Conservation (phyloP, 1,284 basidiomycete genomes). For the Garcileccinum viscosum region DNA sequence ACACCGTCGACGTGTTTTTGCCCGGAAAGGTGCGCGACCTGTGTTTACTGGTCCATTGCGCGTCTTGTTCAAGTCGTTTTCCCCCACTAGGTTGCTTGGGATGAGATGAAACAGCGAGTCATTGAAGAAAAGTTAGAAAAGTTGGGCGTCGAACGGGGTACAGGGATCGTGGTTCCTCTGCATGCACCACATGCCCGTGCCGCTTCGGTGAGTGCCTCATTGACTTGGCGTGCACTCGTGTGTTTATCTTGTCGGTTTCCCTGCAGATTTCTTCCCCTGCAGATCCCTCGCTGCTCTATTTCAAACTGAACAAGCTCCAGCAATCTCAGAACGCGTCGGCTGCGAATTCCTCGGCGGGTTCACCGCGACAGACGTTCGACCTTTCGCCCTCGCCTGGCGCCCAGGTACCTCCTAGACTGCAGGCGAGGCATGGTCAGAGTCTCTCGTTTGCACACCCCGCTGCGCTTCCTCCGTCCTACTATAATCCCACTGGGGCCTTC, state of each 20-base stretch:
- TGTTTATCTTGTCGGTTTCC: constrained; percentile 7
- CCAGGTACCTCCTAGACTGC: constrained; percentile 48
- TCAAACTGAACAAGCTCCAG: constrained; percentile 82
- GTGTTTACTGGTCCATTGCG: constrained; percentile 5
- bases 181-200: constrained; percentile 78
- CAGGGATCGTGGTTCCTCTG: constrained; percentile 61
- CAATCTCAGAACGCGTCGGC: constrained; percentile 66
- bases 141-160: constrained; percentile 75
- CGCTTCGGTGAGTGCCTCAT: constrained; percentile 65
- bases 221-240: constrained; percentile 21
- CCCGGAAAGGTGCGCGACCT: constrained; percentile 69
- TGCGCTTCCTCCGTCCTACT: constrained; percentile 41
- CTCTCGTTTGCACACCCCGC: constrained; percentile 70
- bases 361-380: constrained; percentile 64
- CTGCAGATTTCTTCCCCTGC: constrained; percentile 85
- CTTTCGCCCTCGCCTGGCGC: constrained; percentile 59
- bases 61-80: constrained; percentile 18
- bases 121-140: constrained; percentile 82
- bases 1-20: constrained; percentile 77
- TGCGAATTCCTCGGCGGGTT: constrained; percentile 60
- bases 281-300: constrained; percentile 77
- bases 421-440: constrained; percentile 70
- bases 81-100: constrained; percentile 66
- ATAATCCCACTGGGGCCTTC: constrained; percentile 48
- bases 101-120: constrained; percentile 65